Conservation (phyloP, 2,329 filamentous ascomycete species). For the Dactylellina sp. region DNA sequence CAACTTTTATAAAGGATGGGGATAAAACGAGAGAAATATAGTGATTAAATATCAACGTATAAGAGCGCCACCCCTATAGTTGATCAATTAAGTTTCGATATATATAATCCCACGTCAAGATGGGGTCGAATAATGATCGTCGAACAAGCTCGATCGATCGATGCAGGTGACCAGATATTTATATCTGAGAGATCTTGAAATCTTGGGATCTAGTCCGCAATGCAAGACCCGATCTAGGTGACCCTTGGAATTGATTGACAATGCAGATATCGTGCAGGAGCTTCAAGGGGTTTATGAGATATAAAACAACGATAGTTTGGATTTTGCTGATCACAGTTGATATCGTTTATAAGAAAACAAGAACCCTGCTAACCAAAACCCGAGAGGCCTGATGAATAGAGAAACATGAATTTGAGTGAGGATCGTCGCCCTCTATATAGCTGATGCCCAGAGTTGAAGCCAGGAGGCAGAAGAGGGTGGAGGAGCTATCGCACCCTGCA, state of each 20-base stretch:
- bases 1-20: constrained; percentile 1
- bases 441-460: background rate
- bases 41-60: background rate
- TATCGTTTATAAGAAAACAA: background rate
- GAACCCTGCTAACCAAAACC: background rate
- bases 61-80: constrained; percentile 2
- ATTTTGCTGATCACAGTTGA: background rate
- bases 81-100: background rate
- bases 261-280: background rate
- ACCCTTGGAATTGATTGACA: constrained; percentile 14
- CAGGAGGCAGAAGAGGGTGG: constrained; percentile 1
- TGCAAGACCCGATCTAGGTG: background rate
- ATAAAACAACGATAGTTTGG: background rate
- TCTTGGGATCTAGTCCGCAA: background rate
- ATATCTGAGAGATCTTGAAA: background rate
- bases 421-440: constrained; percentile 26
- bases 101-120: background rate
- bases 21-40: background rate
- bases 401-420: constrained; percentile 1
- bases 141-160: background rate
- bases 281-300: background rate
- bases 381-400: constrained; percentile 2
- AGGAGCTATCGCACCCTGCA: constrained; percentile 1
- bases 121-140: background rate
- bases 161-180: background rate